Evolutionary conservation across 495 filamentous ascomycete genomes (phyloP), one percentile per base, ranked within the genome.

Genomic region (Sordaria brevicollis): DNA sequence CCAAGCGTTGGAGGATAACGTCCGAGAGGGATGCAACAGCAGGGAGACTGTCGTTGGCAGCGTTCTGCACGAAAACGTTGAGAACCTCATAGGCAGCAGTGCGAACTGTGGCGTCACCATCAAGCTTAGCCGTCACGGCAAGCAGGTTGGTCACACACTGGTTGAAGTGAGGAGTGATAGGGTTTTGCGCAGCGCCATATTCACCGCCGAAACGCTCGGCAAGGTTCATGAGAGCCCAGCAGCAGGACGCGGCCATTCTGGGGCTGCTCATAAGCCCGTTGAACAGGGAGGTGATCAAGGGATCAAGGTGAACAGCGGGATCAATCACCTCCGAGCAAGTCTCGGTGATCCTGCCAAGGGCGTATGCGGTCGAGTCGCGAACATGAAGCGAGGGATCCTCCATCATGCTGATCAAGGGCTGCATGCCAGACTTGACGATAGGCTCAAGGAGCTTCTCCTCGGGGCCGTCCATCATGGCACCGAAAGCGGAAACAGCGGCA

Each of bases 61-160:
- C 86, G 78, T 93, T 95, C 69, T 89, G 89, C 65, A 98, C 92
- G 75, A 97, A 98, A 0, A 92, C 89, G 80, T 94, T 96, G 37
- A 99, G 86, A 49, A 99, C 95, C 79, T 99, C 95, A 74, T 99
- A 99, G n/a, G 94, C 94, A 65, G 95, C 96, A 71, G 95, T 98
- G 67, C 95, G 91, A n/a, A 98, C 89, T 75, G 93, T 87, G 72
- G 93, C 92, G 74, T 99, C 96, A n/a, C 88, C 86, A 78, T 93
- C 92, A 72, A 85, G 81, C 74, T 90, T 86, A 76, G 93, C 93
- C 8, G 95, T 99, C 29, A 96, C 90, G 25, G 90, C 82, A 65
- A 99, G 85, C 68, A 99, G 86, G 71, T 89, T 91, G 74, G 88
- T 89, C 67, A 98, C 89, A 81, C 94, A 97, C 73, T 93, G 88